Percentiles rank a stretch among this genome's conserved stretches.
Evolutionary conservation across 2,329 filamentous ascomycete species (phyloP).

Genomic region (Neopestalotiopsis rosae): DNA sequence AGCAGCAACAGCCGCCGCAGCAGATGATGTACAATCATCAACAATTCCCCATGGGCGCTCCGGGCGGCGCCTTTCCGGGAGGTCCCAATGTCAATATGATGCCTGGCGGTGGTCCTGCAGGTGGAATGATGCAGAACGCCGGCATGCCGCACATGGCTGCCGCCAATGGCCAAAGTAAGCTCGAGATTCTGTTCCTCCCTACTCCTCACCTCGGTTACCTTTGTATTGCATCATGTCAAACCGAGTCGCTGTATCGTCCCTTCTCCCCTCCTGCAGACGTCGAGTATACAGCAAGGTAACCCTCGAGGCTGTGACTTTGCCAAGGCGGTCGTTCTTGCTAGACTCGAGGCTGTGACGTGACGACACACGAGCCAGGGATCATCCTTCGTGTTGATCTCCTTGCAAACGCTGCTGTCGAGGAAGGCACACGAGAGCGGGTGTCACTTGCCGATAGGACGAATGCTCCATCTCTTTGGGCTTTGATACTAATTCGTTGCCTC

Average conservation of each 20-base stretch:
- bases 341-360: too few species aligned
- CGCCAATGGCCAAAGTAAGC: constrained; percentile 65
- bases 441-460: constrained; percentile 9
- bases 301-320: neutral
- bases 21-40: constrained; percentile 65
- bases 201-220: neutral
- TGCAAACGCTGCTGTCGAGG: constrained; percentile 19
- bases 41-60: constrained; percentile 61
- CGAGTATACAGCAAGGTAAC: too few species aligned
- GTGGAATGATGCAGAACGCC: constrained; percentile 66
- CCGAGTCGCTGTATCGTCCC: neutral
- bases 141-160: constrained; percentile 62
- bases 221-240: neutral
- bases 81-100: constrained; percentile 65
- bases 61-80: constrained; percentile 51
- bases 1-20: constrained; percentile 21
- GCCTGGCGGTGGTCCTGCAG: constrained; percentile 55
- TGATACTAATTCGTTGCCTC: constrained; percentile 28
- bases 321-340: neutral
- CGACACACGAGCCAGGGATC: too few species aligned
- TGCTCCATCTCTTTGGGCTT: constrained; percentile 14
- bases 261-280: neutral
- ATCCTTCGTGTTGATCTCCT: constrained; percentile 3
- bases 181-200: constrained; percentile 21
- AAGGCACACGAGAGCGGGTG: constrained; percentile 1